A percentile compares a stretch with the other conserved stretches of the same genome.
phyloP scores from a whole-genome alignment of 495 filamentous ascomycete genomes.

The Penicillium herquei region DNA sequence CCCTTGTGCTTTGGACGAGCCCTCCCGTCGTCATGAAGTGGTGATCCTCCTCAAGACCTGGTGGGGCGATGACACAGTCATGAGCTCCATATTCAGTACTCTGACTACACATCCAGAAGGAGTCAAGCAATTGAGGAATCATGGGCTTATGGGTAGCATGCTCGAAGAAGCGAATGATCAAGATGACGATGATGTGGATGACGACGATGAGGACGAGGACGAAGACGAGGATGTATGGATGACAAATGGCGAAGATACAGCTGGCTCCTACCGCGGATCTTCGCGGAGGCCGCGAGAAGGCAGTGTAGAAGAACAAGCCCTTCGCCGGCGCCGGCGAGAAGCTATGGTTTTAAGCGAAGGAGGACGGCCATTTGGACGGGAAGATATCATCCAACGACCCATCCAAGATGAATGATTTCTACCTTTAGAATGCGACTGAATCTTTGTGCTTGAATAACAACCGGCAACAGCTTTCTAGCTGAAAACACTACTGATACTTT shows the following conservation, averaged over 20 bases:
- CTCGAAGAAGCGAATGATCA: constrained; percentile 44
- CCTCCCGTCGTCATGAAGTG: constrained; percentile 40
- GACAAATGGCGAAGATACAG: constrained; percentile 49
- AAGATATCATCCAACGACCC: constrained; percentile 51
- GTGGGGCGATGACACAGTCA: constrained; percentile 45
- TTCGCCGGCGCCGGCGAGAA: constrained; percentile 51
- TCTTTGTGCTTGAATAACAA: not conserved
- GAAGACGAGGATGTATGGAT: constrained; percentile 50
- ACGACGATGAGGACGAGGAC: constrained; percentile 50
- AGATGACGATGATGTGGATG: constrained; percentile 49
- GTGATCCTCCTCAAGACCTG: constrained; percentile 47
- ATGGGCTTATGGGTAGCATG: constrained; percentile 44
- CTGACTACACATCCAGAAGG: constrained; percentile 34
- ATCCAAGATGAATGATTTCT: constrained; percentile 16
- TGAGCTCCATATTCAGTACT: constrained; percentile 43
- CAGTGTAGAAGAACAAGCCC: constrained; percentile 48
- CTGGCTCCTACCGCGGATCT: constrained; percentile 25
- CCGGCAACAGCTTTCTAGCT: too few species aligned
- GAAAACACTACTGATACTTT: constrained; percentile 3
- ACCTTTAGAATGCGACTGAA: not conserved
- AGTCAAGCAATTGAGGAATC: constrained; percentile 42
- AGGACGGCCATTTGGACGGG: constrained; percentile 45
- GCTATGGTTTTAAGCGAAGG: constrained; percentile 55
- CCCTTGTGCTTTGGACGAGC: constrained; percentile 36
- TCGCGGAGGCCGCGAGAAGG: constrained; percentile 43